Base-by-base conservation (phyloP, 177 flowering plant species). In the Vitis hybrid region DNA sequence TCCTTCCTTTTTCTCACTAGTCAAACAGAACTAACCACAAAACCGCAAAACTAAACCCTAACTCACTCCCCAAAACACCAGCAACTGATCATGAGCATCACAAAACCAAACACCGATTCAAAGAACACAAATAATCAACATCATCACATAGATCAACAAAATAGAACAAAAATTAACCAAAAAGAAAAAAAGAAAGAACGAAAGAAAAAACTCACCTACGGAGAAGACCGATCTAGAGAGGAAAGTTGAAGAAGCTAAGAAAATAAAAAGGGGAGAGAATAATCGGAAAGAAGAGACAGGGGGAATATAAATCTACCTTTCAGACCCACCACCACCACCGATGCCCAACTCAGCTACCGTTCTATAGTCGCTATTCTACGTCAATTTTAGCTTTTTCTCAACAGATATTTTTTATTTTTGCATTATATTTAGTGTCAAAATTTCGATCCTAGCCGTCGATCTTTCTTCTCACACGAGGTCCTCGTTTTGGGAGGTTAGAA, bases 281-380 rank as follows among this genome's bases (percentile, higher is more conserved):
- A 39, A 39, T 39, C 45, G 8, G 45, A 39, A 65, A 56, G 32
- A n/a, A 13, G 48, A 30, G 7, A 14, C 12, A 45, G 32, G 26
- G 17, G 12, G 45, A 51, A 39, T 18, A 21, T 51, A 51, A 48
- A 63, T 17, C 54, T 18, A 48, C 66, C 66, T 48, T 3, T 11
- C 66, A 48, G 30, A 52, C n/a, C 12, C 45, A 39, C 45, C 45
- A 39, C 45, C 45, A 39, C 51, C 26, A 63, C 18, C 54, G 19
- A 63, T 15, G 26, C 52, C 19, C 66, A 49, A 26, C 66, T 63
- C 54, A 63, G 15, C 66, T 63, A 63, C 66, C 51, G 23, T 48
- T 52, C 19, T 17, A 17, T 3, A 14, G 6, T 11, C 7, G 10
- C 19, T 2, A 11, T 39, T 48, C 14, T n/a, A 11, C 19, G 17